Evolutionary conservation across 345 rosid species (phyloP), one percentile per base, ranked within the genome.

Genomic region (Fremontodendron californicum): DNA sequence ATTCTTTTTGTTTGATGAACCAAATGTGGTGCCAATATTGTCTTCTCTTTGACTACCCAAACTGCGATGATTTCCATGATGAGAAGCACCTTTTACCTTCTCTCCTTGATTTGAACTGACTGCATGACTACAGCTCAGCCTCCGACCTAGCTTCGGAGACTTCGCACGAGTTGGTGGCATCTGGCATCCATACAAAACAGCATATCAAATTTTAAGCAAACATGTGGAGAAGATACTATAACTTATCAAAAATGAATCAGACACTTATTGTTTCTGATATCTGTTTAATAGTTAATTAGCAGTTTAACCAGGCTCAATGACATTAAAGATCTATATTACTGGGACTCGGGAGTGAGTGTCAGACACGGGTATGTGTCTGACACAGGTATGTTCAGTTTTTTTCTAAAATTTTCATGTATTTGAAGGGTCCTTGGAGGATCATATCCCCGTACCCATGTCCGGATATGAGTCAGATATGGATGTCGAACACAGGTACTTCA

Each of bases 141-240:
- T 89, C 46, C 98, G 81, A 1, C 92, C 89, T 76, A 90, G 88
- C 81, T 87, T 89, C 61, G 94, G 94, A 70, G 94, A 94, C 78
- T 85, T 90, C 73, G 98, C 90, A 35, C 95, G 89, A 75, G 98
- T 94, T 78, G 93, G 89, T 76, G 97, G 98, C 79, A 89, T 78
- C 97, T 94, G 88, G 75, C 71, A 78, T 49, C 42, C 76, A 74
- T 40, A n/a, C 42, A 75, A 40, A 72, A 42, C 74, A 69, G 33
- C 18, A 79, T 27, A 71, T 60, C 21, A 13, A 46, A 67, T 13
- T 40, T 65, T 31, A 52, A 72, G 29, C 77, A 51, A 45, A 65
- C 12, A n/a, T 6, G 10, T 4, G 2, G 40, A 4, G 19, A 21
- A 67, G 35, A 46, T 69, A 39, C 35, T 37, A 23, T 35, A 23